A percentile compares a stretch with the other conserved stretches of the same genome.
phyloP scores from a whole-genome alignment of 1,284 basidiomycete species.

The Xerocomus minutiporus region DNA sequence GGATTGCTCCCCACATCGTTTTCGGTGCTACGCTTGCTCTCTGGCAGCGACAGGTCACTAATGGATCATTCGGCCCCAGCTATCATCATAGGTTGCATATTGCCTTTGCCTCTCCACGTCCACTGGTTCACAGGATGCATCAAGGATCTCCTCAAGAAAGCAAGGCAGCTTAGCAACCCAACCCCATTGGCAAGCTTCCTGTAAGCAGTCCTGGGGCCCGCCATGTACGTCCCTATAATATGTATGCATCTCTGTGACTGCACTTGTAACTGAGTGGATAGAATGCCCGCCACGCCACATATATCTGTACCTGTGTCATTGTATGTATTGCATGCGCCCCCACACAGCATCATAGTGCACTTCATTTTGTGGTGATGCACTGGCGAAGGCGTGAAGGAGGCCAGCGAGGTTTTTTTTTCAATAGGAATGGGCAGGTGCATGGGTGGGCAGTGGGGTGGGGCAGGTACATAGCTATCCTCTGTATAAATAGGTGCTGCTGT shows the following conservation, averaged over 20 bases:
- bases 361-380: conserved; percentile 22
- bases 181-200: conserved; percentile 3
- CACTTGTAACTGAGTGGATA: background rate
- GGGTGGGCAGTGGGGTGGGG: no score
- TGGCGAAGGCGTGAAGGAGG: no score
- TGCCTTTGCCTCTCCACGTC: conserved; percentile 42
- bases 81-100: conserved; percentile 39
- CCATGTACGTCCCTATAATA: conserved; percentile 8
- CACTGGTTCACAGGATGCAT: conserved; percentile 54
- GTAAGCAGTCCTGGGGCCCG: background rate
- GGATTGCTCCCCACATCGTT: conserved; percentile 47
- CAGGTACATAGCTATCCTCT: no score
- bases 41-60: conserved; percentile 28
- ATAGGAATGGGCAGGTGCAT: no score
- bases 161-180: conserved; percentile 8
- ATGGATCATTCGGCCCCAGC: conserved; percentile 39
- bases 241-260: background rate
- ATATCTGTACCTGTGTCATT: conserved; percentile 1
- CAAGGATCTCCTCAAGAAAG: conserved; percentile 44
- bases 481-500: no score
- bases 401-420: no score
- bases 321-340: conserved; percentile 16
- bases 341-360: conserved; percentile 26
- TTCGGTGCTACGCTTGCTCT: conserved; percentile 36
- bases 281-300: conserved; percentile 14